Conservation (phyloP, 2,329 filamentous ascomycete genomes). For the Alternaria arborescens region DNA sequence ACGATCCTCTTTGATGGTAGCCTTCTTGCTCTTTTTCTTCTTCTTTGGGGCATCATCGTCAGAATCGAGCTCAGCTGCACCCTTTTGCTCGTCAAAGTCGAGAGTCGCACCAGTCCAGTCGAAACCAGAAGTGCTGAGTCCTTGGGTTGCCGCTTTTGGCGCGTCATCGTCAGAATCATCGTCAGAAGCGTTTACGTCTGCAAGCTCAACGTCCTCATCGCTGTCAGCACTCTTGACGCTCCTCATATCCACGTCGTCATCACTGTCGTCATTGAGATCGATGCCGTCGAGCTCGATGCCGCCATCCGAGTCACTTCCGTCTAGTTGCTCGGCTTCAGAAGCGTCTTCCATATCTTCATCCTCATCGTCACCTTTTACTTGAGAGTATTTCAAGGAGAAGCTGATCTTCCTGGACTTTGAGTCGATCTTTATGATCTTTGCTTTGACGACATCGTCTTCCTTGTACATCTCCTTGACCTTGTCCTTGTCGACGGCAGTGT, state of each 20-base stretch:
- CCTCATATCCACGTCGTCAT: constrained; percentile 55
- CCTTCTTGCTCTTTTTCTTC: constrained; percentile 78
- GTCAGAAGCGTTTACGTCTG: constrained; percentile 46
- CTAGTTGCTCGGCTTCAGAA: constrained; percentile 30
- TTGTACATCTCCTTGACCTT: constrained; percentile 91
- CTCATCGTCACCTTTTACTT: constrained; percentile 71
- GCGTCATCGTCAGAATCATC: constrained; percentile 34
- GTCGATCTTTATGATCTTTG: constrained; percentile 83
- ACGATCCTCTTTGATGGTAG: constrained; percentile 82
- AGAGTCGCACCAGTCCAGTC: constrained; percentile 80
- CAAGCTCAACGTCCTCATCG: constrained; percentile 49
- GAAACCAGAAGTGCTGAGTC: constrained; percentile 78
- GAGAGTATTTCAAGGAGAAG: constrained; percentile 91
- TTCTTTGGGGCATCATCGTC: constrained; percentile 61
- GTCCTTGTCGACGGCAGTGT: constrained; percentile 80
- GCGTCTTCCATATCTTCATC: constrained; percentile 53
- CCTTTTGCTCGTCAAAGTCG: constrained; percentile 62
- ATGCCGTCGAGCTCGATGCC: constrained; percentile 52
- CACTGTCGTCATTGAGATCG: constrained; percentile 46
- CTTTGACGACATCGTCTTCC: constrained; percentile 92
- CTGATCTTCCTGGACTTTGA: constrained; percentile 78
- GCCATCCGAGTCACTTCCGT: constrained; percentile 53
- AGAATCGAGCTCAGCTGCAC: constrained; percentile 62
- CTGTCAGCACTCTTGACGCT: constrained; percentile 52
- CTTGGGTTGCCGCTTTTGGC: constrained; percentile 37